phyloP scores from a whole-genome alignment of 2,329 filamentous ascomycete genomes.

The Trichophyton equinum region DNA sequence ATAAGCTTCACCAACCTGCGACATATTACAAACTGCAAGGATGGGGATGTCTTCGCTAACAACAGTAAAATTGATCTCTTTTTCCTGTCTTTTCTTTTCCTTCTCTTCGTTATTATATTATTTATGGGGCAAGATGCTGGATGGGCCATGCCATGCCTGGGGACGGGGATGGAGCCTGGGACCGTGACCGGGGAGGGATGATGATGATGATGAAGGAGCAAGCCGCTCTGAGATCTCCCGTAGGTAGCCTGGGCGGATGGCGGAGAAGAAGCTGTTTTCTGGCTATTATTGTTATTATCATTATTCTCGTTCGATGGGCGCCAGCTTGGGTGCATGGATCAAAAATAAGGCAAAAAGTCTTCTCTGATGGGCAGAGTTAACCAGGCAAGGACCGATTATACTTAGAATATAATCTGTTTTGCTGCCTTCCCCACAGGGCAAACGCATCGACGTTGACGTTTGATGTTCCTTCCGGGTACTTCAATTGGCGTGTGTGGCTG shows the following conservation, averaged over 20 bases:
- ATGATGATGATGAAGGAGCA: not conserved
- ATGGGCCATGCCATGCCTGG: too few species aligned
- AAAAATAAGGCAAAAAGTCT: too few species aligned
- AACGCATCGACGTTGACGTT: not conserved
- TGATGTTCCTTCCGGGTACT: not conserved
- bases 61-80: not conserved
- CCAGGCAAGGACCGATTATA: not conserved
- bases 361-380: too few species aligned
- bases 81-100: too few species aligned
- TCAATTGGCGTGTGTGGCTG: not conserved
- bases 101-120: too few species aligned
- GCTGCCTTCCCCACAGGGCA: not conserved
- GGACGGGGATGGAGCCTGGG: not conserved
- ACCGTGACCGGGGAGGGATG: not conserved
- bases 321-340: not conserved
- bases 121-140: too few species aligned
- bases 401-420: too few species aligned
- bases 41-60: not conserved
- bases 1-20: slow-evolving; percentile 1
- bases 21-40: slow-evolving; percentile 1
- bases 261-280: not conserved
- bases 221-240: not conserved
- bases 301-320: not conserved
- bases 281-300: not conserved
- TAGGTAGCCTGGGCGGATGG: not conserved